Percentiles rank a stretch among this genome's conserved stretches.
These are phyloP conservation scores for Rhodotorula sp. DNA, from an alignment of 1,284 basidiomycete species.

Conservation along the genomic window DNA sequence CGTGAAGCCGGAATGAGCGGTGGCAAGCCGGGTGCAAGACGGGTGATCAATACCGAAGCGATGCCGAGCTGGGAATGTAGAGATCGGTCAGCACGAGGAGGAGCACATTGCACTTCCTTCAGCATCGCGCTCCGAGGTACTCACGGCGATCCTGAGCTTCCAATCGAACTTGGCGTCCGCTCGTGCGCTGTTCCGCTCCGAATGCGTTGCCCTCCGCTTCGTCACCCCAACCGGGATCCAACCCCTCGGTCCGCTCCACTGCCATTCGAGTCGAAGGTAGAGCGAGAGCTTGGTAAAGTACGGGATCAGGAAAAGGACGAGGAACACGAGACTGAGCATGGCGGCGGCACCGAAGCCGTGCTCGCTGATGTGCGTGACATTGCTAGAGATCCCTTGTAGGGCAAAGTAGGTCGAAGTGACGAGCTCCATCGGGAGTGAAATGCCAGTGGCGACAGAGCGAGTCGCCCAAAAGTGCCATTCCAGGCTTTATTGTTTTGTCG, in stretches of 20 bases:
- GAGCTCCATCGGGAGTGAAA: not conserved
- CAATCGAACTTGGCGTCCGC: conserved; percentile 1
- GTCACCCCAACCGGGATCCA: not conserved
- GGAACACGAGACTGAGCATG: not conserved
- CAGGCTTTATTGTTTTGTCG: not conserved
- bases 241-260: not conserved
- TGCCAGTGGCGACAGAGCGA: not conserved
- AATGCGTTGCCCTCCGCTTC: not conserved
- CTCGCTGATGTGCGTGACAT: not conserved
- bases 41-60: not conserved
- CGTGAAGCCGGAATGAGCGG: not conserved
- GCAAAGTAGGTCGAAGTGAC: not conserved
- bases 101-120: not conserved
- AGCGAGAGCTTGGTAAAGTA: not conserved
- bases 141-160: not conserved
- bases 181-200: conserved; percentile 3
- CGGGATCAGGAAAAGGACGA: not conserved
- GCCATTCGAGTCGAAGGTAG: not conserved
- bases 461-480: conserved; percentile 2
- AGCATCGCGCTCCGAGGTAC: not conserved
- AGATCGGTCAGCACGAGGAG: not conserved
- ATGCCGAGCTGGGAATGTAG: not conserved
- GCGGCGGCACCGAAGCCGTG: too few relatives aligned
- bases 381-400: not conserved
- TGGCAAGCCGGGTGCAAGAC: not conserved